These are phyloP conservation scores for Salix koriyanagi DNA, from an alignment of 345 rosid species.

Conservation along the genomic window DNA sequence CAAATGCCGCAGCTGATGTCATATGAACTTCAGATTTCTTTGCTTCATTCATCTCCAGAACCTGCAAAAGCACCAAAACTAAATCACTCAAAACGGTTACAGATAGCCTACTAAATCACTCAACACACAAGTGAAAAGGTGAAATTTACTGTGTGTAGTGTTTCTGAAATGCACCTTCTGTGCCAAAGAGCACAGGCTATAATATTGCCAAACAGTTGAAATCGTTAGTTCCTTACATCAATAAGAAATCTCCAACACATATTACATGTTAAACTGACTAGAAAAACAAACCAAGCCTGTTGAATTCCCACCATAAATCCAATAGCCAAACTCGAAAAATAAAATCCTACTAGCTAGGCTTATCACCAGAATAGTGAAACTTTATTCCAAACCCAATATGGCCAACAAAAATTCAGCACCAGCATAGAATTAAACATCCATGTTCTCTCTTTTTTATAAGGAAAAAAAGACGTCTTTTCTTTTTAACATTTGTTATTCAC, in stretches of 20 bases:
- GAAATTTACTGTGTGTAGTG: not conserved
- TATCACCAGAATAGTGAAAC: not conserved
- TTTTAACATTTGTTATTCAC: not conserved
- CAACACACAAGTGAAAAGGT: not conserved
- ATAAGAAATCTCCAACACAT: not conserved
- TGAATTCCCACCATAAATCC: not conserved
- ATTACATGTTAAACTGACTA: not conserved
- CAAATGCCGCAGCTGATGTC: conserved; percentile 35
- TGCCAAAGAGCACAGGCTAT: not conserved
- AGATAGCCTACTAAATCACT: not conserved
- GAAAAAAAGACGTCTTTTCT: too few species aligned
- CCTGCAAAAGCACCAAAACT: conserved; percentile 21
- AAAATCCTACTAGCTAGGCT: not conserved
- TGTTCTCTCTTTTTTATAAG: not conserved
- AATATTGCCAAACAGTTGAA: not conserved
- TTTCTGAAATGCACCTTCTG: not conserved
- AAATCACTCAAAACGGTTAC: not conserved
- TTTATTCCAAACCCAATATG: not conserved
- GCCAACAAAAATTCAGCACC: conserved; percentile 1
- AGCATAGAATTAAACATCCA: not conserved
- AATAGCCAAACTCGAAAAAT: not conserved
- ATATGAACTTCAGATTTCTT: conserved; percentile 17
- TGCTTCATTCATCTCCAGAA: conserved; percentile 29
- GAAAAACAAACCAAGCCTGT: not conserved
- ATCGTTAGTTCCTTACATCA: not conserved